Evolutionary conservation across 225 moss, liverwort and hornwort genomes (phyloP).

Genomic region (Pseudoscleropodium purum): DNA sequence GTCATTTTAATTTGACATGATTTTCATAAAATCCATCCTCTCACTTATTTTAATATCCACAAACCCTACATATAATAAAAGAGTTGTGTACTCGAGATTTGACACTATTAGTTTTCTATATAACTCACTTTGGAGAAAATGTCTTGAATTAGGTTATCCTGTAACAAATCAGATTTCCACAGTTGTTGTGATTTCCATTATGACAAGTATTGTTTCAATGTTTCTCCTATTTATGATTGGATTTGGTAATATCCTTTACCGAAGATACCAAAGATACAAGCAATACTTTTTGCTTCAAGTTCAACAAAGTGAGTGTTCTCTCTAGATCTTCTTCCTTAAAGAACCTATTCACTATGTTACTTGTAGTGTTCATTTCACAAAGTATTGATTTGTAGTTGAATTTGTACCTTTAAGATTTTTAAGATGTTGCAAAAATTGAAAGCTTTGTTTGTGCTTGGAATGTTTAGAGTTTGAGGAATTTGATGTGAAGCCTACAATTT

Average conservation of each 20-base stretch:
- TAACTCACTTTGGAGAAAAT: neutral
- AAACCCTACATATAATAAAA: no score
- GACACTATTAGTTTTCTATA: no score
- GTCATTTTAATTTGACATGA: no score
- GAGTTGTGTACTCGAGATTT: no score
- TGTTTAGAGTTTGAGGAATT: neutral
- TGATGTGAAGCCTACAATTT: conserved; percentile 6
- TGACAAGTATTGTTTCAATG: no score
- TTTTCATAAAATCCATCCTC: no score
- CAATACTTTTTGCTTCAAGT: neutral
- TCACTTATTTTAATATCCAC: no score
- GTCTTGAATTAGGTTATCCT: neutral
- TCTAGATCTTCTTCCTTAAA: neutral
- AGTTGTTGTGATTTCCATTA: no score
- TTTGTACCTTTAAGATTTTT: neutral
- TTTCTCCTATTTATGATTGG: no score
- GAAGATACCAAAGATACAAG: conserved; percentile 3
- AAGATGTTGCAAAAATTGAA: no score
- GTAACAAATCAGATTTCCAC: neutral
- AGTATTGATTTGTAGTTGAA: neutral
- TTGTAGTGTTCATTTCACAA: neutral
- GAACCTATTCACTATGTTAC: neutral
- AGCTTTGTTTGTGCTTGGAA: neutral
- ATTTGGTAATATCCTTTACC: neutral
- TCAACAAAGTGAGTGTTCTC: neutral